These are phyloP conservation scores for Penicillium sp. DNA, from an alignment of 2,329 filamentous ascomycete genomes.

Conservation along the genomic window DNA sequence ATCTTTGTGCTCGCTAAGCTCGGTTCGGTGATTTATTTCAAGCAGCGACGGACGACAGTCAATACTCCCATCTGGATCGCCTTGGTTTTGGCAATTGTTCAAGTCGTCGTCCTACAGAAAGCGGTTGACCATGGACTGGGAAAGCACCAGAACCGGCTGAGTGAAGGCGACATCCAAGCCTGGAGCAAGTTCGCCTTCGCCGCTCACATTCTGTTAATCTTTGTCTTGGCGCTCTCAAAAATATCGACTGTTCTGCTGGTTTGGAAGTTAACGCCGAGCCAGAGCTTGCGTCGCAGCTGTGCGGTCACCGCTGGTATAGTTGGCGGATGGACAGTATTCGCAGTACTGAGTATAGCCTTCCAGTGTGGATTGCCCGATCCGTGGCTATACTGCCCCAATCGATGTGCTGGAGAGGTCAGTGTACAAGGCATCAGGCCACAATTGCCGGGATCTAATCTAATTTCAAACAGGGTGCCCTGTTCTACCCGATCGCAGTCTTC, in stretches of 20 bases:
- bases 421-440: neutral
- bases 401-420: neutral
- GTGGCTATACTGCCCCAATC: neutral
- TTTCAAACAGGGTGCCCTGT: neutral
- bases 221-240: conserved; percentile 4
- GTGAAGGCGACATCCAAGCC: conserved; percentile 1
- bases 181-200: conserved; percentile 14
- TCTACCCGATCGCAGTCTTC: neutral
- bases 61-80: conserved; percentile 15
- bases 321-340: neutral
- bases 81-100: conserved; percentile 12
- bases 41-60: conserved; percentile 12
- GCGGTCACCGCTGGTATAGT: neutral
- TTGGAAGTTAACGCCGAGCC: neutral
- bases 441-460: neutral
- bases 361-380: neutral
- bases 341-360: neutral
- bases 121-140: conserved; percentile 15
- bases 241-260: neutral
- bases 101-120: conserved; percentile 12
- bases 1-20: conserved; percentile 16
- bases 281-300: neutral
- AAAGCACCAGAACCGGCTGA: conserved; percentile 6
- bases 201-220: conserved; percentile 13
- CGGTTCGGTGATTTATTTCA: conserved; percentile 12